phyloP scores from a whole-genome alignment of 495 filamentous ascomycete species.

The Xylaria intraflava region DNA sequence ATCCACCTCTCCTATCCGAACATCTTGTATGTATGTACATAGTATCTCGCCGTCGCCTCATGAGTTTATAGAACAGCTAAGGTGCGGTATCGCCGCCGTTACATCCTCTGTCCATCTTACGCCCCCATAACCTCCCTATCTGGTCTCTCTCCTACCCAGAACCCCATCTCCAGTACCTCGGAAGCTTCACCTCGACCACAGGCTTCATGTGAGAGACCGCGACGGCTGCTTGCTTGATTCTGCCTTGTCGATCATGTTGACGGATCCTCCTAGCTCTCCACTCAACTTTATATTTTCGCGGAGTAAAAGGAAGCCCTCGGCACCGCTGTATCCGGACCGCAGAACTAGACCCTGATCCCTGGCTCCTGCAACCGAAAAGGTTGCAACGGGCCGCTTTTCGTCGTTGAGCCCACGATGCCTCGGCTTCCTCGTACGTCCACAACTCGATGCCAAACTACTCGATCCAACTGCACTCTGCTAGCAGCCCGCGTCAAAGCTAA shows the following conservation, averaged over 20 bases:
- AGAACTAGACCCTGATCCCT: constrained; percentile 10
- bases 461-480: not conserved
- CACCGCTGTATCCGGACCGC: not conserved
- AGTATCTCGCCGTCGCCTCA: not conserved
- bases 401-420: constrained; percentile 57
- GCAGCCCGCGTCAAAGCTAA: constrained; percentile 7
- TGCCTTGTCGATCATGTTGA: constrained; percentile 29
- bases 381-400: not conserved
- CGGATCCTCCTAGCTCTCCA: constrained; percentile 26
- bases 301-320: constrained; percentile 26
- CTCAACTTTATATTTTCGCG: constrained; percentile 23
- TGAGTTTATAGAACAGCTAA: not conserved
- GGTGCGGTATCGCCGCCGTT: not conserved
- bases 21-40: no score
- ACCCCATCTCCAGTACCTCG: not conserved
- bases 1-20: no score
- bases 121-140: not conserved
- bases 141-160: not conserved
- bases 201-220: constrained; percentile 26
- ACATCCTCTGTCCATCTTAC: not conserved
- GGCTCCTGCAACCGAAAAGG: constrained; percentile 7
- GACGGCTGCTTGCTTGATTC: constrained; percentile 15
- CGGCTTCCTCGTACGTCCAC: constrained; percentile 70
- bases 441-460: not conserved
- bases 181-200: constrained; percentile 1